Conservation (phyloP, 352 stramenopile species). For the Phytophthora crassamura region DNA sequence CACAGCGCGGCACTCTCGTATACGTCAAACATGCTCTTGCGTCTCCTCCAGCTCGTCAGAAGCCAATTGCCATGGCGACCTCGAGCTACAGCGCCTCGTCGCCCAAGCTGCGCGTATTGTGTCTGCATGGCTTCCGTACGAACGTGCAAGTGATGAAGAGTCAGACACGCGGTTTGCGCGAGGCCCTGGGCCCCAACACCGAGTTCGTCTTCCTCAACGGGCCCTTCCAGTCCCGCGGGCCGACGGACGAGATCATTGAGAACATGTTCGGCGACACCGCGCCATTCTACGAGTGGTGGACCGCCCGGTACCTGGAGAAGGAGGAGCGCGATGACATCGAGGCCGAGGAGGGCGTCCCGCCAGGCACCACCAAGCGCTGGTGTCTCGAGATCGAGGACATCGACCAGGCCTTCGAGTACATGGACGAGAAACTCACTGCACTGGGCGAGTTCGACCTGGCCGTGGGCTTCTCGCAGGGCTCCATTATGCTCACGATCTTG, state of each 20-base stretch:
- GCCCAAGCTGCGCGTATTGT: slow-evolving; percentile 67
- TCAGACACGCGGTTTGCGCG: slow-evolving; percentile 63
- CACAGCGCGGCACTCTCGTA: background rate
- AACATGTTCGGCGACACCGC: slow-evolving; percentile 59
- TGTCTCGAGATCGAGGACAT: slow-evolving; percentile 49
- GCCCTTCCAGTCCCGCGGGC: slow-evolving; percentile 58
- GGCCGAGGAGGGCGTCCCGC: slow-evolving; percentile 32
- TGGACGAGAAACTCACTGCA: slow-evolving; percentile 61
- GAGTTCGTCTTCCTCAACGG: slow-evolving; percentile 82
- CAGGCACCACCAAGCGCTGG: slow-evolving; percentile 32
- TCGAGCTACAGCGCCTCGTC: background rate
- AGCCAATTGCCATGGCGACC: slow-evolving; percentile 8
- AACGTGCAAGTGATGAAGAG: slow-evolving; percentile 78
- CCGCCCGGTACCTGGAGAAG: slow-evolving; percentile 46
- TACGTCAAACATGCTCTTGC: slow-evolving; percentile 25
- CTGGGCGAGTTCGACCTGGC: slow-evolving; percentile 81
- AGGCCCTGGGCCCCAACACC: slow-evolving; percentile 59
- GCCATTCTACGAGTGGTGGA: slow-evolving; percentile 85
- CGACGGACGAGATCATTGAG: slow-evolving; percentile 62
- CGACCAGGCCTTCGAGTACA: slow-evolving; percentile 51
- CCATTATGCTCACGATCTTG: slow-evolving; percentile 66
- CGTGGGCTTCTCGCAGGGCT: slow-evolving; percentile 82
- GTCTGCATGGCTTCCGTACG: slow-evolving; percentile 76
- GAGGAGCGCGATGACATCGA: slow-evolving; percentile 49
- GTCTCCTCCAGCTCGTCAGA: background rate